Percentiles rank a stretch among this genome's conserved stretches.
These are phyloP conservation scores for Albifimbria verrucaria DNA, from an alignment of 2,329 filamentous ascomycete genomes.

Conservation along the genomic window DNA sequence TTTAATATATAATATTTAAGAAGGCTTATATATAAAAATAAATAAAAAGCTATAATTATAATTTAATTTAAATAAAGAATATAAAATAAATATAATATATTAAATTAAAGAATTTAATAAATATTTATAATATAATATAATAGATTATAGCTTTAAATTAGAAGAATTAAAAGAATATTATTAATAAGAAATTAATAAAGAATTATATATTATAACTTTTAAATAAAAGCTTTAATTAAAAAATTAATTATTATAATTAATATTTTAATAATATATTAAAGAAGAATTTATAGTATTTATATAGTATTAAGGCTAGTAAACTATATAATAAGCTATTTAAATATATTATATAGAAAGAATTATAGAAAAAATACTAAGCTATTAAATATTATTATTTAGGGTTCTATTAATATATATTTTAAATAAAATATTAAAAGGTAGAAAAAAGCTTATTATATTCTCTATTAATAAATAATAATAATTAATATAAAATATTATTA, in stretches of 20 bases:
- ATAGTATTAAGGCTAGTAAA: not conserved
- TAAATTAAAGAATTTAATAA: not conserved
- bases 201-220: not conserved
- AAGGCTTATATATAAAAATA: slow-evolving; percentile 1
- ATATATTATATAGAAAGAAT: not conserved
- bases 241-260: not conserved
- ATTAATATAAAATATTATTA: not conserved
- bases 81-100: not conserved
- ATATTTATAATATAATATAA: too few relatives aligned
- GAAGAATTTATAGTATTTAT: not conserved
- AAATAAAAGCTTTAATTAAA: not conserved
- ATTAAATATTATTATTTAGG: not conserved
- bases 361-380: not conserved
- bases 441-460: not conserved
- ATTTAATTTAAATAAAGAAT: not conserved
- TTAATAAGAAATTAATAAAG: not conserved
- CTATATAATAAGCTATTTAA: not conserved
- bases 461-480: not conserved
- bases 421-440: not conserved
- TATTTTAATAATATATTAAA: not conserved
- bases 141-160: not conserved
- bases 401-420: not conserved
- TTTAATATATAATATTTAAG: slow-evolving; percentile 1
- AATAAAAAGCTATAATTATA: not conserved
- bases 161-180: not conserved